Evolutionary conservation across 2,329 filamentous ascomycete genomes (phyloP), one percentile per base, ranked within the genome.

Genomic region (Chalaropsis thielavioides): DNA sequence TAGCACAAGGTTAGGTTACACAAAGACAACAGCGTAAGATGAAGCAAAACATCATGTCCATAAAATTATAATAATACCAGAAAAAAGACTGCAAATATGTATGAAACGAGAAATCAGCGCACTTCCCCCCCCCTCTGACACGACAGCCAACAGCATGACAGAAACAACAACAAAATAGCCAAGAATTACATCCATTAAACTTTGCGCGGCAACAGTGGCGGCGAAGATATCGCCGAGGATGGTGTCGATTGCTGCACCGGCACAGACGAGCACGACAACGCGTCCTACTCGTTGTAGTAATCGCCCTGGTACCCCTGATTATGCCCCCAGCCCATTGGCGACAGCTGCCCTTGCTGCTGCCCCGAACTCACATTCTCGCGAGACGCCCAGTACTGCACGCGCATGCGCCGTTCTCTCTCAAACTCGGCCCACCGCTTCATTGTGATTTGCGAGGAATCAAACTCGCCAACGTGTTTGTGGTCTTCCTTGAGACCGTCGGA

Each of bases 341-440:
- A 71, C 70, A 72, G 73, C 64, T 75, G 74, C 69, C 73, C 78
- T 79, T 82, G 68, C 73, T 75, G 51, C 74, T 75, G 64, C 68
- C 68, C 58, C 71, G 61, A 7, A 31, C 11, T 75, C 73, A 83
- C 74, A 66, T 78, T 83, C 71, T 84, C 81, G 66, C 76, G 76
- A 35, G 78, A 78, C 19, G 76, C 78, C 79, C 80, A 83, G 73
- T 80, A 81, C 68, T 76, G 76, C 70, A 72, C 76, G 69, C 76
- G 77, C 62, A 75, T 72, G 40, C 82, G 77, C 68, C 82, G 80
- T 68, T 85, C 82, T 19, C 82, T 78, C 79, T 99, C 94, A 73
- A 97, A 99, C 76, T 99, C 94, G 68, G 87, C 88, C 94, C 94
- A 99, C 71, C 94, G 80, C 81, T 96, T 96, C 94, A 99, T 99